Percentiles rank a stretch among this genome's conserved stretches.
phyloP scores from a whole-genome alignment of 768 basidiomycete species.

The Sarcomyxa edulis region DNA sequence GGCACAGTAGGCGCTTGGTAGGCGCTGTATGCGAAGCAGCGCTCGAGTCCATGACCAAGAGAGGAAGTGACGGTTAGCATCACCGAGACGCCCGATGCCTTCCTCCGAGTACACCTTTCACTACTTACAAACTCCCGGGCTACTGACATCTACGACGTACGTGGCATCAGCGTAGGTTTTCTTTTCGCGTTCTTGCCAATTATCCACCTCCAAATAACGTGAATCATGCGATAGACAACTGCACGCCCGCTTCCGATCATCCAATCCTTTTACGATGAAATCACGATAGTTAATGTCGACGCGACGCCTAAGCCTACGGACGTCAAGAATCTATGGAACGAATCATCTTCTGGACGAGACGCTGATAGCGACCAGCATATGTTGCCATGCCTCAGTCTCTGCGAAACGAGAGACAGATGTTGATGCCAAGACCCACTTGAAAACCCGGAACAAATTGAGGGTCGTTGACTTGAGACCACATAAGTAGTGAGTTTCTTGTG shows the following conservation, averaged over 20 bases:
- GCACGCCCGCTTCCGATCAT: slow-evolving; percentile 18
- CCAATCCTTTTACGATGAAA: slow-evolving; percentile 25
- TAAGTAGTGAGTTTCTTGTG: too few species aligned
- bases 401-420: slow-evolving; percentile 26
- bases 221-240: slow-evolving; percentile 25
- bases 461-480: slow-evolving; percentile 11
- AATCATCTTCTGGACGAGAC: slow-evolving; percentile 25
- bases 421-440: slow-evolving; percentile 20
- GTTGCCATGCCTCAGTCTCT: slow-evolving; percentile 24
- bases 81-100: too few species aligned
- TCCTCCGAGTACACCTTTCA: too few species aligned
- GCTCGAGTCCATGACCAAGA: slow-evolving; percentile 14
- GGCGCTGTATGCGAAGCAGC: slow-evolving; percentile 32
- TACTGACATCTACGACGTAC: slow-evolving; percentile 12
- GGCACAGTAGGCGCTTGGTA: too few species aligned
- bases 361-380: slow-evolving; percentile 13
- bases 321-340: slow-evolving; percentile 23
- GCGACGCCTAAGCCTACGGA: slow-evolving; percentile 20
- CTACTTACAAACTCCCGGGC: slow-evolving; percentile 4
- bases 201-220: slow-evolving; percentile 25
- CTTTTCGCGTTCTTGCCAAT: slow-evolving; percentile 13
- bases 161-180: slow-evolving; percentile 12
- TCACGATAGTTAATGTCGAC: slow-evolving; percentile 21
- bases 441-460: slow-evolving; percentile 16
- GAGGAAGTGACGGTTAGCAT: slow-evolving; percentile 16